Evolutionary conservation across 2,329 filamentous ascomycete genomes (phyloP).

Genomic region (Cladosporium sphaerospermum): DNA sequence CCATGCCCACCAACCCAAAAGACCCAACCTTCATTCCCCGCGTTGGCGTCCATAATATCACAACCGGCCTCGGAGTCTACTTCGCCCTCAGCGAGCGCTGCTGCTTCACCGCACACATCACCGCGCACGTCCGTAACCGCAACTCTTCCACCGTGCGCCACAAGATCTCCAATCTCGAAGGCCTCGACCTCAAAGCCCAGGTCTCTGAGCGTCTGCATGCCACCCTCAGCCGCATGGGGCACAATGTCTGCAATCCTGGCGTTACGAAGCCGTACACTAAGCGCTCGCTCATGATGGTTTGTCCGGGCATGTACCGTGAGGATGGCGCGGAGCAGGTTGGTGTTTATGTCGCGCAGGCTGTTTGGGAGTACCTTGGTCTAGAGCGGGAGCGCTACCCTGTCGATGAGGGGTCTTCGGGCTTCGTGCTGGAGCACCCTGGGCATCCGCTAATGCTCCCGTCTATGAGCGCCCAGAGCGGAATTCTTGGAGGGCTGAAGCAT

Average conservation of each 20-base stretch:
- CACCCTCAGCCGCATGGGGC: not conserved
- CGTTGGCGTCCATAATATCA: not conserved
- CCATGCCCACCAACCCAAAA: not conserved
- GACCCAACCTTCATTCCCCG: not conserved
- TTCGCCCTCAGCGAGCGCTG: not conserved
- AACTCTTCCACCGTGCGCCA: not conserved
- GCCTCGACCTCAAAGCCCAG: not conserved
- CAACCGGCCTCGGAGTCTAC: not conserved
- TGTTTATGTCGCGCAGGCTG: not conserved
- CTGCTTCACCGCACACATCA: conserved; percentile 4
- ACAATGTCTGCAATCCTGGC: not conserved
- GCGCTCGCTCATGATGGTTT: not conserved
- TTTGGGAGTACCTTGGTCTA: not conserved
- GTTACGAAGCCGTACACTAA: not conserved
- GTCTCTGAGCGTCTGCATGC: not conserved
- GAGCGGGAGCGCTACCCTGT: not conserved
- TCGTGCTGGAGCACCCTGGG: not conserved
- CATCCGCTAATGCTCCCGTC: not conserved
- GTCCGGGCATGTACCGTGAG: not conserved
- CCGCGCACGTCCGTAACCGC: not conserved
- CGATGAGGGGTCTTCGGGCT: not conserved
- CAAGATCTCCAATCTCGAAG: conserved; percentile 4
- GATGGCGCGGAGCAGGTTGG: not conserved
- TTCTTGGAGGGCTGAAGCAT: not conserved
- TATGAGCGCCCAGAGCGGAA: not conserved